phyloP scores from a whole-genome alignment of 441 rosid genomes.

The Bocquillonia castaneifolia region DNA sequence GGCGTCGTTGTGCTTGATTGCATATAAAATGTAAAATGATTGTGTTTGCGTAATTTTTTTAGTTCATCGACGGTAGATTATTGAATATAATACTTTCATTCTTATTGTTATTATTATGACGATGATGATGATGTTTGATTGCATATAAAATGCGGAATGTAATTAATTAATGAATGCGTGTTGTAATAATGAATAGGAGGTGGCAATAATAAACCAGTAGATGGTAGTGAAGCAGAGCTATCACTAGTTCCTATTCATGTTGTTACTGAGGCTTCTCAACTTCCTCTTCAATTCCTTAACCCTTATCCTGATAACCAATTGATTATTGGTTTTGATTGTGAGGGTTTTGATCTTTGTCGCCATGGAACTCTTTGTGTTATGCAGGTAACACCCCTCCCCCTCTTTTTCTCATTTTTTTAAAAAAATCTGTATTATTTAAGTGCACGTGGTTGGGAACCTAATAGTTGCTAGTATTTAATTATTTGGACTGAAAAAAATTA shows the following conservation, averaged over 20 bases:
- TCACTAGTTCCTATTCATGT: constrained; percentile 53
- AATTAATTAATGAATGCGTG: not conserved
- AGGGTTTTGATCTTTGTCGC: constrained; percentile 83
- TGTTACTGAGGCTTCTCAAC: constrained; percentile 66
- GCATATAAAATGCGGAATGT: no score
- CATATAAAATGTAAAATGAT: no score
- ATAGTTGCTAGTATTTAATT: no score
- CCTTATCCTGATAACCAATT: constrained; percentile 57
- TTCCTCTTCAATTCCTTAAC: constrained; percentile 68
- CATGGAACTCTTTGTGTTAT: constrained; percentile 78
- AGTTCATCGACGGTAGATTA: no score
- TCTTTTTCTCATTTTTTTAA: no score
- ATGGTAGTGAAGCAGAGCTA: constrained; percentile 35
- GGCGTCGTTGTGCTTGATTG: no score
- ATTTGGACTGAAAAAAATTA: no score
- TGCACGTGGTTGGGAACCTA: no score
- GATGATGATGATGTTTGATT: no score
- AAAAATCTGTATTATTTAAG: no score
- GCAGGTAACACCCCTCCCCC: no score
- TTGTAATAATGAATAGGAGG: constrained; percentile 27
- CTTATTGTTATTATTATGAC: not conserved
- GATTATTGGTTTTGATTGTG: constrained; percentile 87
- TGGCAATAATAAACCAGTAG: constrained; percentile 35
- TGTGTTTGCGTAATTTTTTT: no score
- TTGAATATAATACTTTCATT: not conserved